Evolutionary conservation across 305 asterid species (phyloP), one percentile per base, ranked within the genome.

Genomic region (Rubia tinctorum): DNA sequence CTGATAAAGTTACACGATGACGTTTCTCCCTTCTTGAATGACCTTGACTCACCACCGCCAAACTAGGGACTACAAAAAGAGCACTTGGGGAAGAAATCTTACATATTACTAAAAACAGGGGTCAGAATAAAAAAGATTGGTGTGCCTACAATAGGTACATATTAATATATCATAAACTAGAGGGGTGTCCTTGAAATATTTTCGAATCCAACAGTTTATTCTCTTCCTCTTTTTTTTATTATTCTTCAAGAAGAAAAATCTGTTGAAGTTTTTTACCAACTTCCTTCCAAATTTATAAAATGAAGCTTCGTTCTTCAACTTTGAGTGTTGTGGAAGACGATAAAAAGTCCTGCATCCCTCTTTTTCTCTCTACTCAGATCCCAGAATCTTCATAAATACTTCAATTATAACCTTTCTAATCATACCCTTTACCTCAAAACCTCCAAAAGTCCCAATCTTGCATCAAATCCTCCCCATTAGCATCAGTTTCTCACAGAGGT

Each of bases 241-340:
- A 6, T 53, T 53, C 60, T 53, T 53, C 23, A 53, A 17, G 59
- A 51, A 51, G 59, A 51, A 51, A 51, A 0, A 51, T 51, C 59
- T 51, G 59, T 25, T 4, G 66, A 39, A 0, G 39, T 10, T 0
- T 8, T 5, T 10, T 23, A 59, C 66, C 66, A 61, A 25, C 66
- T 25, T 23, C 66, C 66, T 23, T 61, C 66, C 66, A 61, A 61
- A 61, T 23, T 15, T 18, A 65, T 18, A 2, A n/a, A 65, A 0
- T 1, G 70, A 66, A 66, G 13, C 53, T 66, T 66, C 70, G 25
- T 65, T 65, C 49, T 65, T 66, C 53, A 18, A n/a, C 49, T 40
- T 40, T 66, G 53, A 66, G 70, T 42, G 53, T 18, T 18, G 49
- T 40, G 23, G 23, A 4, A 66, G 8, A 66, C 70, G 53, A 42